Evolutionary conservation across 2,329 filamentous ascomycete genomes (phyloP).

Genomic region (Penicillium sp.): DNA sequence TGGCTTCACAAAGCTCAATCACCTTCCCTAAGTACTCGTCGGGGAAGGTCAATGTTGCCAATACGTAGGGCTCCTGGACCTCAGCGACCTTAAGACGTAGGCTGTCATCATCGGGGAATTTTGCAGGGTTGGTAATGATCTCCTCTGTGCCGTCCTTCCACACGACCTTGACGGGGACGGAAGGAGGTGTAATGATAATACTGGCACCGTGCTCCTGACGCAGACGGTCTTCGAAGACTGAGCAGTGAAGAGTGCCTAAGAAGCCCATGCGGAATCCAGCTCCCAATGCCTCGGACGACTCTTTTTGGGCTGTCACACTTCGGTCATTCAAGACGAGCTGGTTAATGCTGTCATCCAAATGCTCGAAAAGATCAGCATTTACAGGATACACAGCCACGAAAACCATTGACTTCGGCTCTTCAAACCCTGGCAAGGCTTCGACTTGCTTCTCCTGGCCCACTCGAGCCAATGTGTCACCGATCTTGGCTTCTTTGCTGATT

Average conservation of each 20-base stretch:
- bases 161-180: conserved; percentile 84
- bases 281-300: conserved; percentile 89
- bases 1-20: conserved; percentile 90
- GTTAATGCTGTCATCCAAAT: conserved; percentile 89
- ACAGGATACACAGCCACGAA: conserved; percentile 97
- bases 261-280: conserved; percentile 95
- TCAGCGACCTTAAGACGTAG: conserved; percentile 58
- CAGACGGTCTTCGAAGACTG: conserved; percentile 95
- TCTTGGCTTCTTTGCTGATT: conserved; percentile 88
- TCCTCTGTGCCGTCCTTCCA: conserved; percentile 76
- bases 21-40: conserved; percentile 93
- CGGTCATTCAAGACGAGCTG: conserved; percentile 94
- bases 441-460: conserved; percentile 75
- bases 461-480: conserved; percentile 91
- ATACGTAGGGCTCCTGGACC: conserved; percentile 73
- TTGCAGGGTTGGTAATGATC: conserved; percentile 80
- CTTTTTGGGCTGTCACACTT: conserved; percentile 90
- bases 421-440: conserved; percentile 83
- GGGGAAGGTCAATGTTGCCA: conserved; percentile 83
- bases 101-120: conserved; percentile 76
- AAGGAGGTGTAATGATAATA: conserved; percentile 95
- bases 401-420: conserved; percentile 98
- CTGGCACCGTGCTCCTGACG: conserved; percentile 91
- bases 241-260: conserved; percentile 94
- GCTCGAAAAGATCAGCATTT: conserved; percentile 81